Percentiles rank a stretch among this genome's conserved stretches.
Evolutionary conservation across 495 filamentous ascomycete species (phyloP).

Genomic region (Pseudomonodictys pantanalensis): DNA sequence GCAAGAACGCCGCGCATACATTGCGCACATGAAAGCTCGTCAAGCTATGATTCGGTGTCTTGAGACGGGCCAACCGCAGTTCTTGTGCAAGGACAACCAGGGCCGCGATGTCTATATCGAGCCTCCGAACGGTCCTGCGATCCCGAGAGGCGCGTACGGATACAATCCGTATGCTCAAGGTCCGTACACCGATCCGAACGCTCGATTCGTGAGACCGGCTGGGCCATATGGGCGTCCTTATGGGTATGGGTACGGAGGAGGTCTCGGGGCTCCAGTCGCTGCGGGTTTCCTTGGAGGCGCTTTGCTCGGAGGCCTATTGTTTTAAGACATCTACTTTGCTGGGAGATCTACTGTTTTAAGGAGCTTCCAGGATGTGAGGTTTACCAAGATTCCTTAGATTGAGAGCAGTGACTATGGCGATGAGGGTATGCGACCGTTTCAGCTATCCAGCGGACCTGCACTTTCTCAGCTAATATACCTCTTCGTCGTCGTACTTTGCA

Average conservation of each 20-base stretch:
- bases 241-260: constrained; percentile 47
- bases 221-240: constrained; percentile 47
- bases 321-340: constrained; percentile 16
- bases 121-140: constrained; percentile 38
- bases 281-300: constrained; percentile 44
- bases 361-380: too few species aligned
- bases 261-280: constrained; percentile 43
- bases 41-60: constrained; percentile 44
- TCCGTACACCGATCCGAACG: constrained; percentile 45
- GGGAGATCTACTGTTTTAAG: too few species aligned
- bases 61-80: constrained; percentile 49
- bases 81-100: constrained; percentile 45
- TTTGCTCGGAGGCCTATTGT: constrained; percentile 43
- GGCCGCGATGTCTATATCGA: constrained; percentile 51
- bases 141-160: constrained; percentile 34
- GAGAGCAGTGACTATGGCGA: background rate
- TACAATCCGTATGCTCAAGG: constrained; percentile 46
- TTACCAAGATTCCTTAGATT: too few species aligned
- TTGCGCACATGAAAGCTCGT: constrained; percentile 41
- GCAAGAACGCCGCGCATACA: constrained; percentile 43
- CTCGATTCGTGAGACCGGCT: constrained; percentile 44
- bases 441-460: background rate
- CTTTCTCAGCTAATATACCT: background rate
- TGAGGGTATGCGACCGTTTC: background rate
- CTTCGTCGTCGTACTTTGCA: background rate